These are phyloP conservation scores for Karstenula rhodostoma DNA, from an alignment of 2,329 filamentous ascomycete species.

Conservation along the genomic window DNA sequence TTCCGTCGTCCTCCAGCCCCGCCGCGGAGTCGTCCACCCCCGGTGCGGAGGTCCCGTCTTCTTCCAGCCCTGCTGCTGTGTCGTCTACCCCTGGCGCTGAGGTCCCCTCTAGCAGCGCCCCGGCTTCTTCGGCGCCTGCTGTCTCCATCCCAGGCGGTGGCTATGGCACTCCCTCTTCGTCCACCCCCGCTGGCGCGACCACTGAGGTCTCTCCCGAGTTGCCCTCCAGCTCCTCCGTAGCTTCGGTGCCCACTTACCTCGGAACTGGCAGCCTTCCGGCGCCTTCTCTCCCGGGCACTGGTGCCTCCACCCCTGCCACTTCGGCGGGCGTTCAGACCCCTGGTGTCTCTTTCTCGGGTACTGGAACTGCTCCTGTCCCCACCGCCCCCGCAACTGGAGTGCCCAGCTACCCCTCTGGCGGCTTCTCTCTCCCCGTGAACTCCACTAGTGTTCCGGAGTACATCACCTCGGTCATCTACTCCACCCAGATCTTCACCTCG, in stretches of 20 bases:
- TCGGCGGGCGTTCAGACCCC: not conserved
- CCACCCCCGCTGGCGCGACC: not conserved
- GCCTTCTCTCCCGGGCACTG: not conserved
- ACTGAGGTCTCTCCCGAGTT: not conserved
- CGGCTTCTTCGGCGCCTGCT: not conserved
- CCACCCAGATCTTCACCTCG: constrained; percentile 54
- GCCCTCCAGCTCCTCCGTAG: constrained; percentile 11
- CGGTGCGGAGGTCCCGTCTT: not conserved
- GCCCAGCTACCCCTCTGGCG: constrained; percentile 42
- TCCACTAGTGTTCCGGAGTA: constrained; percentile 50
- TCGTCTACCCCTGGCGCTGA: not conserved
- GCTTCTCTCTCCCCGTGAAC: constrained; percentile 48
- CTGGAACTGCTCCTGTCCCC: constrained; percentile 13
- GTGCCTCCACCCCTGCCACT: not conserved
- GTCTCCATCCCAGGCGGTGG: not conserved
- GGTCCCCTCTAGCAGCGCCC: not conserved
- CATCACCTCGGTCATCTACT: constrained; percentile 54
- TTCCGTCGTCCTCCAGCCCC: no score
- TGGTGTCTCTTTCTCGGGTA: constrained; percentile 14
- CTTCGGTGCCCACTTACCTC: constrained; percentile 4
- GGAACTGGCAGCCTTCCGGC: not conserved
- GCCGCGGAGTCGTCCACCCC: not conserved
- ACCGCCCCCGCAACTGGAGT: constrained; percentile 27
- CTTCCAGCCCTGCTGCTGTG: not conserved
- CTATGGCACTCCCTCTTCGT: constrained; percentile 1